phyloP scores from a whole-genome alignment of 1,284 basidiomycete species.

The Ceratobasidium sp. region DNA sequence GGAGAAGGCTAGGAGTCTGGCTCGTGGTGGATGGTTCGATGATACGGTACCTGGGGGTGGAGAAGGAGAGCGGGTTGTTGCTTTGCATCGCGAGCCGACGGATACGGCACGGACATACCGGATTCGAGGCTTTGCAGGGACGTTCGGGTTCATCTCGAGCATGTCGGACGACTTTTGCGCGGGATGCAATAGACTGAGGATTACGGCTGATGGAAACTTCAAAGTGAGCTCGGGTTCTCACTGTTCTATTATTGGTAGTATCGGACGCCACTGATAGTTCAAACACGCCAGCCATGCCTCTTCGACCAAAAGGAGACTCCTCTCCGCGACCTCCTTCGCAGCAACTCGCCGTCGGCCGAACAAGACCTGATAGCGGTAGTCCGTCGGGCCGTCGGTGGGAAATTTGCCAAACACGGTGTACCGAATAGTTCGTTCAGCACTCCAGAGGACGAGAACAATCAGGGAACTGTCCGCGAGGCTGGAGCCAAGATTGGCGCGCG shows the following conservation, averaged over 20 bases:
- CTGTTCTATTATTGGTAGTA: background rate
- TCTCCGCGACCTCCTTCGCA: slow-evolving; percentile 77
- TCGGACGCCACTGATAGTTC: background rate
- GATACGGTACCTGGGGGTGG: background rate
- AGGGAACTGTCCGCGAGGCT: slow-evolving; percentile 29
- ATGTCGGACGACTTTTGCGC: slow-evolving; percentile 94
- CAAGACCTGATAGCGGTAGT: slow-evolving; percentile 71
- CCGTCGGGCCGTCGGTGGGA: slow-evolving; percentile 72
- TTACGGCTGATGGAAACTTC: slow-evolving; percentile 90
- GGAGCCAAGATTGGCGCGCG: slow-evolving; percentile 26
- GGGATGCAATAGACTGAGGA: slow-evolving; percentile 82
- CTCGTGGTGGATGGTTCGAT: slow-evolving; percentile 31
- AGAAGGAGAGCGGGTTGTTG: slow-evolving; percentile 69
- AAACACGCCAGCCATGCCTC: slow-evolving; percentile 73
- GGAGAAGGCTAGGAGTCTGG: background rate
- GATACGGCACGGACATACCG: slow-evolving; percentile 84
- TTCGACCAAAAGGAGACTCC: slow-evolving; percentile 88
- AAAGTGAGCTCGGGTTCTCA: slow-evolving; percentile 65
- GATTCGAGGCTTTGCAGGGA: slow-evolving; percentile 77
- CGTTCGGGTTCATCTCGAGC: slow-evolving; percentile 88
- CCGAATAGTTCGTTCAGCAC: slow-evolving; percentile 30
- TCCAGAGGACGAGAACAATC: slow-evolving; percentile 22
- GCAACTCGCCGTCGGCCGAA: slow-evolving; percentile 58
- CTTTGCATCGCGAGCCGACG: slow-evolving; percentile 62
- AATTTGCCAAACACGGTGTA: slow-evolving; percentile 81